Base-by-base conservation (phyloP, 2,329 filamentous ascomycete genomes). In the Aspergillus chevalieri region DNA sequence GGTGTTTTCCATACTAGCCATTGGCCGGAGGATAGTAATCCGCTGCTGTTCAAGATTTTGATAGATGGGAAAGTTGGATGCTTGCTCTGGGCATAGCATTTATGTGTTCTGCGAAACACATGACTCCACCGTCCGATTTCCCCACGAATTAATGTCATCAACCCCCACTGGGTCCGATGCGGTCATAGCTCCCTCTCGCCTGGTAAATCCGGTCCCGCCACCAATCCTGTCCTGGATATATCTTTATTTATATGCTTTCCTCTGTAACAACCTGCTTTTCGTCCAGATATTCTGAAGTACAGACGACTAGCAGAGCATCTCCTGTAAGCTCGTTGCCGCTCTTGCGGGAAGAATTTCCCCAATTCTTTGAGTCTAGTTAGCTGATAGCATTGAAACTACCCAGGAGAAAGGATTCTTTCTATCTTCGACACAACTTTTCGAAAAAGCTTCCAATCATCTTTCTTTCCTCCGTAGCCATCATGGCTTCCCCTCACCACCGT, bases 401-500 rank as follows among this genome's bases (percentile, higher is more conserved):
- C 26, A 28, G 26, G 26, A 28, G 26, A 28, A 26, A 28, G 8
- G 10, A 36, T 15, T 36, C 6, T 36, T 3, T 15, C 33, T 6
- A 36, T 14, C n/a, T 15, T 36, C 14, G n/a, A 36, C 33, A 36
- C 10, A 36, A 14, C 14, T 36, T 22, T 22, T 22, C 21, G 33
- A 36, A 36, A 36, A 8, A 36, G 15, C 6, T 30, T 5, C 26
- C 26, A 30, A 3, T 9, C 21, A 30, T 15, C 9, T 46, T 44
- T 42, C 43, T 36, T 43, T 21, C 44, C 30, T 44, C 41, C 28
- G 14, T 30, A 17, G 15, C 33, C 38, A 57, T 48, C 42, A 68
- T 70, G 67, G 44, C 63, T 47, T 62, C 67, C 15, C 66, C 67
- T 15, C 66, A 62, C 47, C 64, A 59, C 50, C 65, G 57, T 41